phyloP scores from a whole-genome alignment of 495 filamentous ascomycete species.

The Polyplosphaeria fusca region DNA sequence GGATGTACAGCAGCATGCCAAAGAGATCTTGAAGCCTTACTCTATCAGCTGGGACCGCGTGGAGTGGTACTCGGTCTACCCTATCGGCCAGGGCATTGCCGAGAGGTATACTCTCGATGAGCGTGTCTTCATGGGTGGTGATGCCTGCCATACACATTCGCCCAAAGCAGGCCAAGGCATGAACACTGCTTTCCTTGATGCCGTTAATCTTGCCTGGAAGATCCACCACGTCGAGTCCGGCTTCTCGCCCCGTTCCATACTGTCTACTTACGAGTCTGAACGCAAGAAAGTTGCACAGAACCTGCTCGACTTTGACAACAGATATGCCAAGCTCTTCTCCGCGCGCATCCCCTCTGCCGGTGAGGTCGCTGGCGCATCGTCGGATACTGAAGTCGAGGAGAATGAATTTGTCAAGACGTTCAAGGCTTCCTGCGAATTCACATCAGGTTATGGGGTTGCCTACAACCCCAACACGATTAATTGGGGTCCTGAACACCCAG shows the following conservation, averaged over 20 bases:
- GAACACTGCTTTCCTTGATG: constrained; percentile 57
- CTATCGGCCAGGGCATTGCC: constrained; percentile 72
- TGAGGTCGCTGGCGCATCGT: constrained; percentile 45
- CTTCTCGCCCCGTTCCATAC: constrained; percentile 50
- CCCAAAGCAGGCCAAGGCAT: constrained; percentile 76
- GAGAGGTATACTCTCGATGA: constrained; percentile 59
- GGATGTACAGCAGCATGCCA: constrained; percentile 59
- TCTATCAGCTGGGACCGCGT: constrained; percentile 55
- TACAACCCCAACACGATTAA: constrained; percentile 65
- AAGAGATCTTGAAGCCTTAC: constrained; percentile 61
- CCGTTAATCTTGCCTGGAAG: constrained; percentile 77
- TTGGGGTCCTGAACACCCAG: constrained; percentile 68
- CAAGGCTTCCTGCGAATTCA: constrained; percentile 64
- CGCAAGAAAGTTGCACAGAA: constrained; percentile 66
- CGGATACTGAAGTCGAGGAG: constrained; percentile 41
- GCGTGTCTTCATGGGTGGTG: constrained; percentile 62
- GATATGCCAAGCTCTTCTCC: constrained; percentile 45
- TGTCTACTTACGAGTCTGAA: constrained; percentile 69
- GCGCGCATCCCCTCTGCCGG: constrained; percentile 56
- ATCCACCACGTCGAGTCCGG: constrained; percentile 58
- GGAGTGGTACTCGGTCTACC: constrained; percentile 58
- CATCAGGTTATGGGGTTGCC: constrained; percentile 62
- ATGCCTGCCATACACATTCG: constrained; percentile 63
- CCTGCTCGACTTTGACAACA: constrained; percentile 67
- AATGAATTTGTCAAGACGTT: constrained; percentile 64